phyloP scores from a whole-genome alignment of 2,329 filamentous ascomycete genomes.

The Coniochaeta hoffmannii region DNA sequence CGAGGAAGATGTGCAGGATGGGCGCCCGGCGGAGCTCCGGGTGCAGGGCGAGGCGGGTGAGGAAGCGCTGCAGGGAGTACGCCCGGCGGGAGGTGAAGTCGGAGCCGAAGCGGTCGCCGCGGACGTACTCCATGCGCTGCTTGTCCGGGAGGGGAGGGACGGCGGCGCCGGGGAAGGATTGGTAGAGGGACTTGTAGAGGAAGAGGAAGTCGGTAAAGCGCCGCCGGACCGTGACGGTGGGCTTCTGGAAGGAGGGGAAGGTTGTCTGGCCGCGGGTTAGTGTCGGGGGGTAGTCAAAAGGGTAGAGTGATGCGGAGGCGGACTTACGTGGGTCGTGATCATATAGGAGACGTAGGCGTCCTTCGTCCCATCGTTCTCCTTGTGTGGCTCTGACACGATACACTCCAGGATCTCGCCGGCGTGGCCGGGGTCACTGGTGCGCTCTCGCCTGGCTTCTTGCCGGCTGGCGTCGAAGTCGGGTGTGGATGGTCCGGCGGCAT shows the following conservation, averaged over 20 bases:
- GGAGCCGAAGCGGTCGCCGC: constrained; percentile 86
- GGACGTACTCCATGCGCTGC: constrained; percentile 98
- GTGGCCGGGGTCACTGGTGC: constrained; percentile 46
- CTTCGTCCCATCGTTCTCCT: constrained; percentile 94
- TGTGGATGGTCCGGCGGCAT: constrained; percentile 14
- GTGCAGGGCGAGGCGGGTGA: constrained; percentile 78
- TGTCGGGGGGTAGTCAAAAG: constrained; percentile 8
- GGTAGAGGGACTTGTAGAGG: constrained; percentile 81
- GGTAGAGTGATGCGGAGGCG: background rate
- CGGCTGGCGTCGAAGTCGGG: constrained; percentile 28
- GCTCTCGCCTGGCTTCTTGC: constrained; percentile 35
- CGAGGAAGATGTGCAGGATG: constrained; percentile 82
- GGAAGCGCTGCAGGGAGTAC: constrained; percentile 85
- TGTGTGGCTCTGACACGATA: constrained; percentile 73
- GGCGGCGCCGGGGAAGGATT: constrained; percentile 84
- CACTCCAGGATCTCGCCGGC: constrained; percentile 75
- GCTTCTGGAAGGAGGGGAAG: constrained; percentile 84
- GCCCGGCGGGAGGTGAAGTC: constrained; percentile 88
- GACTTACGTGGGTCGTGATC: constrained; percentile 76
- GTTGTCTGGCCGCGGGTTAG: constrained; percentile 57
- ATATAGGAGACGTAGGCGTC: constrained; percentile 95
- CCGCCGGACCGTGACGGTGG: constrained; percentile 71
- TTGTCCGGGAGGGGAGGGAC: constrained; percentile 95
- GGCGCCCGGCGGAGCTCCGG: constrained; percentile 78
- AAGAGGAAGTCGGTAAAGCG: constrained; percentile 98